Conservation (phyloP, 495 filamentous ascomycete species). For the Staphylotrichum tortipilum region DNA sequence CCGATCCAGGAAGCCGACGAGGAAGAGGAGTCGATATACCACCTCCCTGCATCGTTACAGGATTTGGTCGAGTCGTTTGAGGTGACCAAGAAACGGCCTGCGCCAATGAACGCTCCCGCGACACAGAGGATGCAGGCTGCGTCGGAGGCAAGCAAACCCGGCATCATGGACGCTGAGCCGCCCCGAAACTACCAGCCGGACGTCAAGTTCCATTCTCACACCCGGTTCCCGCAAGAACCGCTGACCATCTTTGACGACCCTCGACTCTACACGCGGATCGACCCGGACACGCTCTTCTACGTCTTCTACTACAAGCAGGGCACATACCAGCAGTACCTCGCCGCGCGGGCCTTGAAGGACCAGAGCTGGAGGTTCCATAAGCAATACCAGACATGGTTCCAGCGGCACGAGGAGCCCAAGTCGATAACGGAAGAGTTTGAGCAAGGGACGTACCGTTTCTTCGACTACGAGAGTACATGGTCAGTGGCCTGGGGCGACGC, state of each 20-base stretch:
- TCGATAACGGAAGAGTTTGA: conserved; percentile 97
- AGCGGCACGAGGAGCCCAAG: conserved; percentile 96
- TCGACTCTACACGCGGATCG: conserved; percentile 74
- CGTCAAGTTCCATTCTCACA: conserved; percentile 65
- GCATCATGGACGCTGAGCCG: conserved; percentile 68
- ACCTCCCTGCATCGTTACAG: conserved; percentile 82
- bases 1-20: conserved; percentile 37
- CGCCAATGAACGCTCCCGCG: conserved; percentile 49
- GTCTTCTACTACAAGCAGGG: conserved; percentile 98
- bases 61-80: conserved; percentile 89
- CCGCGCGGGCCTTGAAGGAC: conserved; percentile 87
- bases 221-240: conserved; percentile 87
- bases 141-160: conserved; percentile 63
- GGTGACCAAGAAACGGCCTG: conserved; percentile 59
- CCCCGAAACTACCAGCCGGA: conserved; percentile 78
- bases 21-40: conserved; percentile 80
- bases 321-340: conserved; percentile 92
- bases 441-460: conserved; percentile 97
- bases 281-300: conserved; percentile 96
- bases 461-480: conserved; percentile 99
- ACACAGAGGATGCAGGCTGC: conserved; percentile 61
- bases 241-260: conserved; percentile 85
- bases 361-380: conserved; percentile 99
- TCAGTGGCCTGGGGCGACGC: conserved; percentile 38
- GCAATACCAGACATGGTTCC: conserved; percentile 99